These are phyloP conservation scores for Saturnispora zaruensis DNA, from an alignment of 805 yeast species.

Conservation along the genomic window DNA sequence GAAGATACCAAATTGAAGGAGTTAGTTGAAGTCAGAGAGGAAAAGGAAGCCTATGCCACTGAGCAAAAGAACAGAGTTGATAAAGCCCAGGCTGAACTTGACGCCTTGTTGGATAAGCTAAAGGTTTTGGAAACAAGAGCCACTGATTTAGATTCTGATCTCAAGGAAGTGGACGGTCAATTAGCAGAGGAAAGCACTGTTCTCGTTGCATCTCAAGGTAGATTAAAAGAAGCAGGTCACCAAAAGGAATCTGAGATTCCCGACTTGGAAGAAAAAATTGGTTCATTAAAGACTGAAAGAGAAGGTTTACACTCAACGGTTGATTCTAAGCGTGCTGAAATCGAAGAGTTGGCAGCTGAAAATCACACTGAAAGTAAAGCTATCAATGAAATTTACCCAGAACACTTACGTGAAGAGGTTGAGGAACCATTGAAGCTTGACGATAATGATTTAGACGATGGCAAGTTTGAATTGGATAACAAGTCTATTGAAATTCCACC, in stretches of 20 bases:
- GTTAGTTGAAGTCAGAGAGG: slow-evolving; percentile 42
- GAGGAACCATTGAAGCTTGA: slow-evolving; percentile 19
- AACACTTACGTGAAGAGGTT: slow-evolving; percentile 36
- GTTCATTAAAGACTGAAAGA: slow-evolving; percentile 34
- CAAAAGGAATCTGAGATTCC: slow-evolving; percentile 22
- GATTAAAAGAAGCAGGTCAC: slow-evolving; percentile 6
- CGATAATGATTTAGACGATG: slow-evolving; percentile 24
- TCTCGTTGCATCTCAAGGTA: slow-evolving; percentile 20
- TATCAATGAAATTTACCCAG: slow-evolving; percentile 44
- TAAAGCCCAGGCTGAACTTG: slow-evolving; percentile 33
- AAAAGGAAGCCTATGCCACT: slow-evolving; percentile 35
- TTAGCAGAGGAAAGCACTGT: slow-evolving; percentile 25
- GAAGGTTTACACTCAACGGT: slow-evolving; percentile 35
- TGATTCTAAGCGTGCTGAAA: slow-evolving; percentile 27
- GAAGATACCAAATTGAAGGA: slow-evolving; percentile 43
- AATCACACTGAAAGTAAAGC: slow-evolving; percentile 36
- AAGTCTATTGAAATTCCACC: slow-evolving; percentile 21
- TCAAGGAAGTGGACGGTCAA: slow-evolving; percentile 6
- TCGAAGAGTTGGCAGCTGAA: slow-evolving; percentile 31
- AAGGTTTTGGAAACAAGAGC: slow-evolving; percentile 35
- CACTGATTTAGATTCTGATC: slow-evolving; percentile 32
- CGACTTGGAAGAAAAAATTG: slow-evolving; percentile 23
- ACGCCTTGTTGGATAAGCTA: slow-evolving; percentile 37
- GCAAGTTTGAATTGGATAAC: slow-evolving; percentile 23
- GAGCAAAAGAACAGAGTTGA: slow-evolving; percentile 40